Evolutionary conservation across 2,329 filamentous ascomycete species (phyloP), one percentile per base, ranked within the genome.

Genomic region (Kalmusia sp.): DNA sequence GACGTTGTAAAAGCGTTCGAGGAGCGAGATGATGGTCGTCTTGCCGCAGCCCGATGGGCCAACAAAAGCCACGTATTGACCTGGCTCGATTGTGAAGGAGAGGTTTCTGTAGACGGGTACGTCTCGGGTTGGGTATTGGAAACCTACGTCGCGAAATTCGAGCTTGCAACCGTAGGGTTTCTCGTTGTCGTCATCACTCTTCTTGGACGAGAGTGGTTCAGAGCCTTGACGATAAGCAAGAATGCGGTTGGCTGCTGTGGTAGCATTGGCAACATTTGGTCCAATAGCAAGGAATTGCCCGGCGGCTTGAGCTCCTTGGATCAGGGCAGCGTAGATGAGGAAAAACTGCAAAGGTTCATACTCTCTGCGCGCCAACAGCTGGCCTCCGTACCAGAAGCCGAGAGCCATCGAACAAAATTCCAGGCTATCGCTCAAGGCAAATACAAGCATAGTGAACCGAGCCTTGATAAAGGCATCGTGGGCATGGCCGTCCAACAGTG

Each of bases 111-210:
- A 93, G 46, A 96, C 90, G 2, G 87, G 84, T 3, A 96, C 91
- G 65, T 96, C 91, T 0, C 93, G 85, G 2, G 92, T 96, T 3
- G 93, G 93, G 67, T 97, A 97, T 65, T 96, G 93, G 73, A 96
- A 92, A 73, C 89, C 92, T 68, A 97, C 82, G 62, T 91, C 83
- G 60, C 87, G 84, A 21, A 97, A 81, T 58, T 92, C 88, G 52
- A 97, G 87, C 6, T 83, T 84, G 11, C 61, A 31, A 21, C 34
- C 49, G 34, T 19, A 37, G 34, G 22, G 34, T 19, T 37, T 28
- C 27, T 28, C 27, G 27, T 28, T 28, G 27, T 28, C 27, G 6
- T 28, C 27, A 6, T 28, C 27, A 6, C 27, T 28, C 27, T 6
- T 12, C 12, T 6, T 6, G 27, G 12, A 6, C 27, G 12, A 12